Base-by-base conservation (phyloP, 768 basidiomycete genomes). In the Boletus patriciae region DNA sequence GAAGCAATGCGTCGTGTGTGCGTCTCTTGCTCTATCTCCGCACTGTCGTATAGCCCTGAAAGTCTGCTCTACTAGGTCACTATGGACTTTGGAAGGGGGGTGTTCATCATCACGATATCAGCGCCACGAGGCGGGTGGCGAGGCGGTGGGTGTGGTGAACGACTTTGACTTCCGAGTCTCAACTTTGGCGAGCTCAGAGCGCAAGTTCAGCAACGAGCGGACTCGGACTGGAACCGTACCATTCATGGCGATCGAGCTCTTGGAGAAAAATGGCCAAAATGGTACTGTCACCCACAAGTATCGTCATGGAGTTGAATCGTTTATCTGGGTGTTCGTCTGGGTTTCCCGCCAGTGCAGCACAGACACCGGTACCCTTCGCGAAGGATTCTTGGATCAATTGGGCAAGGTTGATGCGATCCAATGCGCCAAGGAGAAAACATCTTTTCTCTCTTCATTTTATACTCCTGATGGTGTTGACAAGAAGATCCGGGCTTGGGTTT, bases 221-320 rank as follows among this genome's bases (percentile, higher is more conserved):
- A 63, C 54, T 21, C 57, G 62, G 8, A 63, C 54, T 21, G 59
- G 64, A 6, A 61, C 64, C 2, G 19, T 57, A 7, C 59, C 64
- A 5, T 65, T 61, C 46, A 61, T 65, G 62, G 54, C 59, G 2
- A 18, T 56, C 2, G 51, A 59, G 25, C 47, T 65, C 12, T 52
- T 27, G 13, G 12, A 6, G 9, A 7, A 29, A 3, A 4, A 51
- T 10, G 25, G 36, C 6, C 36, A 40, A 2, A 9, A 25, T 18
- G 52, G 52, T 25, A 1, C 6, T 18, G 10, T 43, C 12, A 6
- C 4, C n/a, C 58, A 59, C 9, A 19, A 4, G 18, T 59, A 59
- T 33, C 3, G 25, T 1, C 42, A 54, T 6, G 58, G 55, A 15
- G 18, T 18, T 0, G 53, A 55, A 15, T 55, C 53, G 1, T 50